Evolutionary conservation across 495 filamentous ascomycete genomes (phyloP), one percentile per base, ranked within the genome.

Genomic region (Neurospora sp.): DNA sequence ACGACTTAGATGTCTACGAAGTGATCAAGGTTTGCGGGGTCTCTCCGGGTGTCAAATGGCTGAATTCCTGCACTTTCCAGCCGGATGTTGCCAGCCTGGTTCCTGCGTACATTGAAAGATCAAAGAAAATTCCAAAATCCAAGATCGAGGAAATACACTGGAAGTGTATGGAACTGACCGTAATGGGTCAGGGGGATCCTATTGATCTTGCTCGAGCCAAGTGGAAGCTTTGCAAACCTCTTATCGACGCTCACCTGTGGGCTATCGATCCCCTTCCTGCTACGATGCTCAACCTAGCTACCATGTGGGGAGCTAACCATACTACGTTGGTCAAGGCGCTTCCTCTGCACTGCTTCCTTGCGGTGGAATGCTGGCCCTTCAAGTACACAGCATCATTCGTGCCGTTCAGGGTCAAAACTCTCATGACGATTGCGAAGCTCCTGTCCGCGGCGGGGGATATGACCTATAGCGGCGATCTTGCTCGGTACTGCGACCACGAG

Each of bases 1-100:
- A 82, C 14, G 78, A 86, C 71, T 73, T 86, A 23, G 80, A 86
- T 69, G 78, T 83, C 69, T 86, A 86, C 73, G 76, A 85, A 73
- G 81, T 83, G 39, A 62, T 62, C 27, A 12, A 62, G 27, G 54
- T 12, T 62, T 62, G 54, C 54, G 54, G 54, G 5, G 54, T 62
- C 14, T 62, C 54, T 62, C 12, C 27, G 11, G 54, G 54, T 62
- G 54, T 35, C 12, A 62, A 62, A 16, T 62, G 54, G 54, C 23
- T 62, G 27, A 62, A 62, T 16, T 16, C 54, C 12, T 14, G 11
- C 54, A 31, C 23, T 16, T 62, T 62, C 27, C 54, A 62, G 54
- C 54, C 54, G 12, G 54, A 62, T 35, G 54, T 62, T 1, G 23
- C 77, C 40, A 83, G 81, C 23, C 74, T 83, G 10, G 69, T 71